Evolutionary conservation across 2,329 filamentous ascomycete genomes (phyloP).

Genomic region (Didymellaceae sp.): DNA sequence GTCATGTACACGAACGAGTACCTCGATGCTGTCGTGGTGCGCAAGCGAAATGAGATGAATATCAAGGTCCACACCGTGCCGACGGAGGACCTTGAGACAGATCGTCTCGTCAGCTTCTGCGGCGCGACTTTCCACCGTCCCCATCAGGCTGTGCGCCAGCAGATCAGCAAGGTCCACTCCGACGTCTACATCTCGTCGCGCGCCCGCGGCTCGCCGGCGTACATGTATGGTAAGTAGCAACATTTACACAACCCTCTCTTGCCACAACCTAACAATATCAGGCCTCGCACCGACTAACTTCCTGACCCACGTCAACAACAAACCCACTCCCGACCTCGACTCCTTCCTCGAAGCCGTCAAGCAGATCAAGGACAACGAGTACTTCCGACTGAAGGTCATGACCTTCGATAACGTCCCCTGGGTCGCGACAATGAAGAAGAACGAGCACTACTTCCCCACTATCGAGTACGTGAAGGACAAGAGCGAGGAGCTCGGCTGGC

Average conservation of each 20-base stretch:
- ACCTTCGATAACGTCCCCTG: constrained; percentile 98
- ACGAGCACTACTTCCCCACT: constrained; percentile 88
- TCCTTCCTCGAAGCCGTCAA: constrained; percentile 81
- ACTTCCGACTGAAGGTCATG: constrained; percentile 96
- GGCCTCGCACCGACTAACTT: constrained; percentile 94
- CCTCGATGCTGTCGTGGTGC: constrained; percentile 84
- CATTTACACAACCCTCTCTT: background rate
- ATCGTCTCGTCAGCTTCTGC: constrained; percentile 91
- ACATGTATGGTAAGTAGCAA: constrained; percentile 49
- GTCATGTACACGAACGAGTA: constrained; percentile 91
- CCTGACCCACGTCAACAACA: constrained; percentile 92
- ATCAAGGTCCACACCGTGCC: constrained; percentile 84
- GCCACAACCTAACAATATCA: constrained; percentile 42
- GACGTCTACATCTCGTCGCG: constrained; percentile 95
- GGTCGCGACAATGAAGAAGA: constrained; percentile 99
- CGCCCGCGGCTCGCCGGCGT: constrained; percentile 45
- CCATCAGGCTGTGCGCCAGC: constrained; percentile 94
- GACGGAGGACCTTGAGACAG: constrained; percentile 89
- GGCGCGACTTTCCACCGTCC: constrained; percentile 91
- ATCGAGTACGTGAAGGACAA: constrained; percentile 68
- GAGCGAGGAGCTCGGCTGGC: constrained; percentile 61
- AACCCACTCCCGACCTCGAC: constrained; percentile 80
- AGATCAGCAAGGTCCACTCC: constrained; percentile 94
- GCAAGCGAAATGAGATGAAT: constrained; percentile 78
- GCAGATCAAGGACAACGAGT: constrained; percentile 94